phyloP scores from a whole-genome alignment of 2,329 filamentous ascomycete species.

The Polychaeton citri region DNA sequence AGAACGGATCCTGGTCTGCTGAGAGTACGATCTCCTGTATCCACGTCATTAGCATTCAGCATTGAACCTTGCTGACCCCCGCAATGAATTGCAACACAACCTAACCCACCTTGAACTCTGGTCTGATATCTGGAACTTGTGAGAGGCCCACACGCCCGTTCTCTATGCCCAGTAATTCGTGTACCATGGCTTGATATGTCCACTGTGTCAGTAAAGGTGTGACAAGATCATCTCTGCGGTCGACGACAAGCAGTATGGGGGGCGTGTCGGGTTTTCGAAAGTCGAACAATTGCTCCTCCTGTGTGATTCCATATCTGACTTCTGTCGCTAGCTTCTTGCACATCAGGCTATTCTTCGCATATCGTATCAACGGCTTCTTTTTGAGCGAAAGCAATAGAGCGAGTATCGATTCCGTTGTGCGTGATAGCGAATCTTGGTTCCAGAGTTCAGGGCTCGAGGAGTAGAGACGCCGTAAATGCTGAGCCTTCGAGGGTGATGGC shows the following conservation, averaged over 20 bases:
- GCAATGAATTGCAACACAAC: not conserved
- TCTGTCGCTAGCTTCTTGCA: conserved; percentile 90
- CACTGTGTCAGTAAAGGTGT: conserved; percentile 92
- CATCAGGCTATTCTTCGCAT: conserved; percentile 77
- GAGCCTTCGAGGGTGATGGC: conserved; percentile 11
- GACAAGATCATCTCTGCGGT: conserved; percentile 85
- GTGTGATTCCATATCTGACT: conserved; percentile 80
- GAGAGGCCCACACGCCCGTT: conserved; percentile 90
- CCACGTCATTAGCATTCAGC: not conserved
- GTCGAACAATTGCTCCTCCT: conserved; percentile 93
- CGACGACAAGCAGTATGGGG: conserved; percentile 78
- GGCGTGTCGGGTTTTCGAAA: conserved; percentile 91
- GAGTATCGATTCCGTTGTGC: conserved; percentile 75
- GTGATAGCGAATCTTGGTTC: conserved; percentile 77
- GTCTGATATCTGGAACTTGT: conserved; percentile 67
- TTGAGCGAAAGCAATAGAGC: conserved; percentile 79
- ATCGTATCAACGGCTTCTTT: conserved; percentile 91
- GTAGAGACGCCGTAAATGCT: conserved; percentile 11
- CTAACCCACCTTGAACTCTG: conserved; percentile 57
- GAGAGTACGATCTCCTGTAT: conserved; percentile 73
- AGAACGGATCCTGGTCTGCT: conserved; percentile 95
- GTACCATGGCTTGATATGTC: conserved; percentile 99
- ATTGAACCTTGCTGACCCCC: not conserved
- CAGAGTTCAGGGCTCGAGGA: conserved; percentile 56
- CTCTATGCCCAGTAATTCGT: conserved; percentile 83